phyloP scores from a whole-genome alignment of 306 rosid species.

The Crataegus laevigata region DNA sequence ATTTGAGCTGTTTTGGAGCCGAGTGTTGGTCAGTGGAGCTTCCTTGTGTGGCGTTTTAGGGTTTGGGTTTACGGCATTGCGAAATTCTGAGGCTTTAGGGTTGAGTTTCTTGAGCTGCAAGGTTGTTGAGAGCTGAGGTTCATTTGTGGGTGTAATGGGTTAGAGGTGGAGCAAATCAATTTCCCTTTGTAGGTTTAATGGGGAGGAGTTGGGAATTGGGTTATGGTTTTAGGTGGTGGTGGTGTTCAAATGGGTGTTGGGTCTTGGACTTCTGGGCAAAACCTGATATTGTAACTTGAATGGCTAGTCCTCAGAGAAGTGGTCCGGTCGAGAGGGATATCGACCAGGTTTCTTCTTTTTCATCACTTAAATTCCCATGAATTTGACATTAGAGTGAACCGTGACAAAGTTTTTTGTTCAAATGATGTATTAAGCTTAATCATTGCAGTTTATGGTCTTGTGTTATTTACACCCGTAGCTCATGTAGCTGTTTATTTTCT shows the following conservation, averaged over 20 bases:
- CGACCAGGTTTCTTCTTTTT: slow-evolving; percentile 59
- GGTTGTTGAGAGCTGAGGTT: slow-evolving; percentile 4
- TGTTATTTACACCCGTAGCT: not conserved
- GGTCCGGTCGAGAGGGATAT: slow-evolving; percentile 62
- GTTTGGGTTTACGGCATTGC: slow-evolving; percentile 9
- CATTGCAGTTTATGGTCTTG: not conserved
- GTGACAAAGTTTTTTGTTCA: not conserved
- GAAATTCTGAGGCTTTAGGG: slow-evolving; percentile 9
- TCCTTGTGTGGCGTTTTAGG: not conserved
- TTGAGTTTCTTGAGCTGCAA: slow-evolving; percentile 32
- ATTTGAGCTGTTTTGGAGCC: slow-evolving; percentile 38
- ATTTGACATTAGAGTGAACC: not conserved
- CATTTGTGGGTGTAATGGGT: slow-evolving; percentile 41
- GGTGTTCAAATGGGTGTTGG: slow-evolving; percentile 68
- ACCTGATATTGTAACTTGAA: slow-evolving; percentile 62
- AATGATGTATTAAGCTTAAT: not conserved
- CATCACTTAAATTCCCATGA: not conserved
- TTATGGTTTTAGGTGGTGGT: slow-evolving; percentile 30
- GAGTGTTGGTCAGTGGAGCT: slow-evolving; percentile 23
- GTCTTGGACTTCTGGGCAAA: slow-evolving; percentile 32
- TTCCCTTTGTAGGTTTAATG: slow-evolving; percentile 28
- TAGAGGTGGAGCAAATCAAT: slow-evolving; percentile 22
- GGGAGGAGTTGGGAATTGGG: slow-evolving; percentile 42
- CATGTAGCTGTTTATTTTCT: not conserved
- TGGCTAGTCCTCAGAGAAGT: slow-evolving; percentile 77